These are phyloP conservation scores for Chaetoscypha palmicola DNA, from an alignment of 2,329 filamentous ascomycete species.

Conservation along the genomic window DNA sequence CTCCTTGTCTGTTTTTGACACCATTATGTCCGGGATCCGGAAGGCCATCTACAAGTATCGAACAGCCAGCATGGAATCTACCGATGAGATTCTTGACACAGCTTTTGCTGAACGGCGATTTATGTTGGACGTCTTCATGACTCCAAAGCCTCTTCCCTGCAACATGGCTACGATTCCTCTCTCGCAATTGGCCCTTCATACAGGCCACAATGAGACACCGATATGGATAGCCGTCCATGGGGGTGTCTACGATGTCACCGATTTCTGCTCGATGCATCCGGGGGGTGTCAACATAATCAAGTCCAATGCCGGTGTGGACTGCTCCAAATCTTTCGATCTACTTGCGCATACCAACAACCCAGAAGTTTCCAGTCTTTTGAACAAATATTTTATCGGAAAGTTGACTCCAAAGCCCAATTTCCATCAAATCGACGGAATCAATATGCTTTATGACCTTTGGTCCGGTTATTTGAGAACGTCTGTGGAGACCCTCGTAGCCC, in stretches of 20 bases:
- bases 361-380: slow-evolving; percentile 44
- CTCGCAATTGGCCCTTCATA: slow-evolving; percentile 43
- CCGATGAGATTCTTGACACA: slow-evolving; percentile 43
- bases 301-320: slow-evolving; percentile 48
- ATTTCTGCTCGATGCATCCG: slow-evolving; percentile 47
- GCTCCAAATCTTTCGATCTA: slow-evolving; percentile 45
- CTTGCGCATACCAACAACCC: slow-evolving; percentile 49
- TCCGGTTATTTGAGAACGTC: slow-evolving; percentile 41
- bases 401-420: slow-evolving; percentile 44
- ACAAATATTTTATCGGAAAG: slow-evolving; percentile 48
- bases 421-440: slow-evolving; percentile 37
- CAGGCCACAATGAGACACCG: slow-evolving; percentile 41
- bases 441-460: slow-evolving; percentile 43
- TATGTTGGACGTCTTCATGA: slow-evolving; percentile 53
- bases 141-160: slow-evolving; percentile 44
- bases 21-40: slow-evolving; percentile 48
- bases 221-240: slow-evolving; percentile 49
- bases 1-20: slow-evolving; percentile 43
- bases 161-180: slow-evolving; percentile 44
- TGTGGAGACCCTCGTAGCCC: slow-evolving; percentile 45
- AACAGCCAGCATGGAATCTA: slow-evolving; percentile 44
- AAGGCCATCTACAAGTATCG: slow-evolving; percentile 48
- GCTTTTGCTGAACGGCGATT: slow-evolving; percentile 49
- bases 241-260: slow-evolving; percentile 46
- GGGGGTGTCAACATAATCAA: slow-evolving; percentile 47